These are phyloP conservation scores for Apiospora phragmitis DNA, from an alignment of 2,329 filamentous ascomycete genomes.

Conservation along the genomic window DNA sequence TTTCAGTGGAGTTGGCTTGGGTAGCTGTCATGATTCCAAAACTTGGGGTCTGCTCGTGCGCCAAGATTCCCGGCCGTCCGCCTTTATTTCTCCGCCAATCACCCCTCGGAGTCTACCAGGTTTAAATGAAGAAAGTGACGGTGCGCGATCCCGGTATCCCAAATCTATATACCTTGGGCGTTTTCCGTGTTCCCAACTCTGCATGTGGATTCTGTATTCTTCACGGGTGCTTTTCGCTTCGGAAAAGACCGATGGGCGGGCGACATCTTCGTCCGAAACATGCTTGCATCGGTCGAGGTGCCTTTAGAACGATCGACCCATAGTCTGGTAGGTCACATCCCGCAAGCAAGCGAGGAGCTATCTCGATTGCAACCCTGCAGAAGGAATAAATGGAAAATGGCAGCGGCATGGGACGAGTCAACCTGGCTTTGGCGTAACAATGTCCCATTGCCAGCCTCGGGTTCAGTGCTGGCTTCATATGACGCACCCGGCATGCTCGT, in stretches of 20 bases:
- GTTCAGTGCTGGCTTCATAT: neutral
- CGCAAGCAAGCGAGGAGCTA: neutral
- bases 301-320: neutral
- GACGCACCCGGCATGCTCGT: neutral
- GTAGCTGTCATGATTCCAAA: neutral
- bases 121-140: neutral
- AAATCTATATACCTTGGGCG: neutral
- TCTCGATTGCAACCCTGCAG: neutral
- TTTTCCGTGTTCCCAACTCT: neutral
- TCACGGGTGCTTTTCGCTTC: neutral
- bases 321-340: neutral
- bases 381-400: neutral
- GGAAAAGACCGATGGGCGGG: neutral
- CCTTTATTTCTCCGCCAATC: constrained; percentile 9
- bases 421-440: neutral
- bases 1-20: neutral
- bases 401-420: neutral
- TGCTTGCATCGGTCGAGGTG: neutral
- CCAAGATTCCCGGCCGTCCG: neutral
- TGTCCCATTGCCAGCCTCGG: neutral
- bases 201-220: neutral
- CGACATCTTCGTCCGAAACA: neutral
- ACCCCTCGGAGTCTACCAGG: neutral
- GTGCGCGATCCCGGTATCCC: neutral
- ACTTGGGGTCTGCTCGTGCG: neutral